Evolutionary conservation across 768 basidiomycete genomes (phyloP).

Genomic region (Pulveroboletus ravenelii): DNA sequence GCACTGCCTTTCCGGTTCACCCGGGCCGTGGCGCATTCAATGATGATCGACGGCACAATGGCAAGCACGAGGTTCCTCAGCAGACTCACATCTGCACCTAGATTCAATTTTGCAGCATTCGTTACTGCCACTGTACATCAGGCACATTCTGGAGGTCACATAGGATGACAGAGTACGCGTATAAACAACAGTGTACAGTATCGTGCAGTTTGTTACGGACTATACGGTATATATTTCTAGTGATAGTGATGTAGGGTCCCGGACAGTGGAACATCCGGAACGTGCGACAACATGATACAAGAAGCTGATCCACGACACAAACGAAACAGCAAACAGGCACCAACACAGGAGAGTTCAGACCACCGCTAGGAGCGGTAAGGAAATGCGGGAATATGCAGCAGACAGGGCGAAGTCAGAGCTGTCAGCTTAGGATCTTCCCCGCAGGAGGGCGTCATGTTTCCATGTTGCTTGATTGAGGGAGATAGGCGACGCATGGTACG

Average conservation of each 20-base stretch:
- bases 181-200: constrained; percentile 33
- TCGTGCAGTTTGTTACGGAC: constrained; percentile 25
- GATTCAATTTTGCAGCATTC: constrained; percentile 10
- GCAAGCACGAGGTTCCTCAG: not conserved
- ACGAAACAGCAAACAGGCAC: constrained; percentile 6
- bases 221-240: constrained; percentile 31
- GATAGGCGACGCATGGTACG: constrained; percentile 36
- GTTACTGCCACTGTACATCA: constrained; percentile 20
- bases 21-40: constrained; percentile 9
- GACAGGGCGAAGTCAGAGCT: not conserved
- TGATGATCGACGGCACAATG: constrained; percentile 16
- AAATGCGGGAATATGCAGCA: not conserved
- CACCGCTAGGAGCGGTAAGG: not conserved
- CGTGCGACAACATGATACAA: constrained; percentile 21
- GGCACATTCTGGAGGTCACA: constrained; percentile 18
- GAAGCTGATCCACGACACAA: constrained; percentile 16
- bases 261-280: constrained; percentile 2
- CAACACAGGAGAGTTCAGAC: not conserved
- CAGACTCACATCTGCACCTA: constrained; percentile 5
- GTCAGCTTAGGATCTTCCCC: constrained; percentile 27
- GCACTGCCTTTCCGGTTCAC: constrained; percentile 20
- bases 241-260: constrained; percentile 20
- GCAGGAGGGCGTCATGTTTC: constrained; percentile 44
- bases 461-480: constrained; percentile 39
- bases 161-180: constrained; percentile 10